phyloP scores from a whole-genome alignment of 108 stramenopile species.

The Schizochytrium sp. region DNA sequence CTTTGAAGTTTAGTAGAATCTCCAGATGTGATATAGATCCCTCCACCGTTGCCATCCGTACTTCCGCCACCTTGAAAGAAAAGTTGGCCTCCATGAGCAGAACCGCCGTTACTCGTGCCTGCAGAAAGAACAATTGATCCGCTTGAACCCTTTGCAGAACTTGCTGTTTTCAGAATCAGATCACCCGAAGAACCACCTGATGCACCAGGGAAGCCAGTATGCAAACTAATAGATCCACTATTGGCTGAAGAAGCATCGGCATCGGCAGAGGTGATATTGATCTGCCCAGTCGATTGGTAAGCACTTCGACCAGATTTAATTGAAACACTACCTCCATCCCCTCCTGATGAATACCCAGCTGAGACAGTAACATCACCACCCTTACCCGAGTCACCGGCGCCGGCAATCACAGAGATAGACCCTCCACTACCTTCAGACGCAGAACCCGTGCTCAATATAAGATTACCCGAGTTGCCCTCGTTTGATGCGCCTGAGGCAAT shows the following conservation, averaged over 20 bases:
- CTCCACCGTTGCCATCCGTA: background rate
- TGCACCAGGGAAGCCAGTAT: background rate
- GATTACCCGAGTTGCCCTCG: conserved; percentile 63
- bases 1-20: background rate
- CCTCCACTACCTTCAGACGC: conserved; percentile 68
- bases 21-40: background rate
- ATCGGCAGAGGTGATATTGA: conserved; percentile 65
- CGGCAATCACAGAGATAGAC: conserved; percentile 65
- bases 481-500: conserved; percentile 66
- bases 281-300: conserved; percentile 60
- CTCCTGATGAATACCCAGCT: background rate
- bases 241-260: conserved; percentile 52
- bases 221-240: background rate
- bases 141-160: conserved; percentile 58
- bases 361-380: conserved; percentile 64
- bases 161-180: conserved; percentile 63
- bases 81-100: conserved; percentile 18
- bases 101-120: conserved; percentile 62
- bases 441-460: conserved; percentile 64
- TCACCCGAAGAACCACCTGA: conserved; percentile 61
- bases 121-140: conserved; percentile 59
- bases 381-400: conserved; percentile 65
- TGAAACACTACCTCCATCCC: conserved; percentile 64
- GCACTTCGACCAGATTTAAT: conserved; percentile 65
- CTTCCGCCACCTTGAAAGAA: background rate